Evolutionary conservation across 1,139 yeast species (phyloP), one percentile per base, ranked within the genome.

Genomic region (Suzukiozyma palmioleophila): DNA sequence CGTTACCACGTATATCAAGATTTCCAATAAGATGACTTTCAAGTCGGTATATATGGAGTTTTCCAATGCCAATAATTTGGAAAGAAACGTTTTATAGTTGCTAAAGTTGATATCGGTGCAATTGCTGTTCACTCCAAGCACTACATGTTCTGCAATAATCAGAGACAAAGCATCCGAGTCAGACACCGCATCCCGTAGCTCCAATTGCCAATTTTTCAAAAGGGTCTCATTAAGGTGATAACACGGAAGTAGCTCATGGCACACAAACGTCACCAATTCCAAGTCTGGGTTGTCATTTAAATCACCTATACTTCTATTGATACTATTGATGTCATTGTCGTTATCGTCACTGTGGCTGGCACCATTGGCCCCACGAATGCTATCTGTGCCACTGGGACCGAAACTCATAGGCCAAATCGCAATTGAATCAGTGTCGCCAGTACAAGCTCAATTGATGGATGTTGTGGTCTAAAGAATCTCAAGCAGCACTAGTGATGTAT

Each of bases 171-270:
- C 40, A 16, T 47, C 44, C 8, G 46, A 44, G 39, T 59, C 59
- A 24, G 49, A 43, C 6, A 54, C 36, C 29, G 44, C 45, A 35
- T 62, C 70, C 6, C 50, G 41, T 27, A 69, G 45, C 35, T 69
- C 75, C 4, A 64, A 51, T 43, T 66, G 68, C 75, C 75, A 70
- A 43, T 63, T 60, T 37, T 42, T 29, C 11, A 70, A 51, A 11
- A 60, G 44, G 3, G 57, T 62, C 31, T 45, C 46, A 42, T 69
- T 60, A 35, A 69, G 45, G n/a, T 52, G 45, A 40, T 51, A 56
- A 30, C 52, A 51, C 8, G 62, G 53, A 32, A 64, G 50, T 7
- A 60, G 52, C 3, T 47, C 42, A 15, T 54, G 55, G 48, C 69
- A 60, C 11, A 63, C 37, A 29, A 25, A 33, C 21, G 26, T 7